Evolutionary conservation across 352 stramenopile genomes (phyloP), one percentile per base, ranked within the genome.

Genomic region (Phytophthora macrochlamydospora): DNA sequence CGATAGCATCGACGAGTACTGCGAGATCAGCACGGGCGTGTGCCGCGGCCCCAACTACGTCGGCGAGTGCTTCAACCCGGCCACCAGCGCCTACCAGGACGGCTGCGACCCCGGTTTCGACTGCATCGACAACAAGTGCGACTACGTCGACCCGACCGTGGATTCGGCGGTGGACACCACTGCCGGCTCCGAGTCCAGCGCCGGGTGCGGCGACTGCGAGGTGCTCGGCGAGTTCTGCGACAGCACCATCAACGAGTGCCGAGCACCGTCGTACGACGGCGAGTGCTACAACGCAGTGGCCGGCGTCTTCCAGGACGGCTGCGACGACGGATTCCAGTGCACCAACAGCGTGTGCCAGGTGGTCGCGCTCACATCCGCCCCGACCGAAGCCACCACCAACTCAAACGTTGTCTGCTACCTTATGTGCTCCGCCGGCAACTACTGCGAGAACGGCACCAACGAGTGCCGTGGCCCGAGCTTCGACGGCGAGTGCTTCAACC

Each of bases 261-360:
- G 73, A 28, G 59, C 31, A 2, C 69, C 69, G 3, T 61, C 49
- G 35, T 66, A 59, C 35, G 56, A 62, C 9, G 50, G 55, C n/a
- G 65, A 77, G 48, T 80, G 72, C 65, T 77, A 75, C 57, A 71
- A 73, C 45, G 37, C 68, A 3, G 63, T 56, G 31, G 72, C 53
- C 1, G 50, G 63, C 24, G 13, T 32, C 7, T 72, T 55, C 35
- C 57, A 68, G 42, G 52, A 64, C 30, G 62, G 58, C 12, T 72
- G 68, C 50, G 55, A 65, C 30, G 35, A 53, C 1, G 62, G 67
- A 24, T 69, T 72, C 38, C 48, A 7, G 8, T 72, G 62, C 54
- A 31, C 2, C 1, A 57, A 69, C 43, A 57, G 53, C 63, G 50
- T 72, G 50, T 76, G 68, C 50, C 18, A 24, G 18, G 18, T 24